Conservation (phyloP, 2,329 filamentous ascomycete species). For the Corynespora cassiicola region DNA sequence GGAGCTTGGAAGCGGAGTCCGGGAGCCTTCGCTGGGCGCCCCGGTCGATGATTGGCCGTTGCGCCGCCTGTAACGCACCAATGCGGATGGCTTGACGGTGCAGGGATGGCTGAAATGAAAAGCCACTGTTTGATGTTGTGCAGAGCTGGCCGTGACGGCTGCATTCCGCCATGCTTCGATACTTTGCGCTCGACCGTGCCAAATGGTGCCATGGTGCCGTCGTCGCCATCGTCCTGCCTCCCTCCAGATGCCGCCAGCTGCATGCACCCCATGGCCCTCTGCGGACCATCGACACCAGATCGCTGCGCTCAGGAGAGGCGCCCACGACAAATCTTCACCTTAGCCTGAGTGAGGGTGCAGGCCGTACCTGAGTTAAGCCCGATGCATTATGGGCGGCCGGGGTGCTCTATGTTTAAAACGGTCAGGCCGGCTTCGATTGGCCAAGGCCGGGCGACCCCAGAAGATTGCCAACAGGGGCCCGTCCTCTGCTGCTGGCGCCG, state of each 20-base stretch:
- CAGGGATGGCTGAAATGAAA: conserved; percentile 10
- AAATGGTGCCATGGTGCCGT: too few relatives aligned
- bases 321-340: neutral
- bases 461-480: conserved; percentile 1
- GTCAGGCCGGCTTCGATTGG: too few relatives aligned
- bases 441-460: too few relatives aligned
- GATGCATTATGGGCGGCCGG: too few relatives aligned
- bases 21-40: conserved; percentile 26
- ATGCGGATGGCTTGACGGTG: conserved; percentile 7
- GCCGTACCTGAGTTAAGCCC: too few relatives aligned
- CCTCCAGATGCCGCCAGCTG: neutral
- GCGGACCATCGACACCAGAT: neutral
- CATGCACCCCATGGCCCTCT: neutral
- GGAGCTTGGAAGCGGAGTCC: conserved; percentile 28
- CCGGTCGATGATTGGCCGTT: conserved; percentile 11
- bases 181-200: too few relatives aligned
- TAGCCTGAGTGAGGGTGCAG: too few relatives aligned
- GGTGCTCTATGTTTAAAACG: neutral
- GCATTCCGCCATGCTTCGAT: neutral
- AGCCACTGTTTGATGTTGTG: too few relatives aligned
- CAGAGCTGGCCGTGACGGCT: conserved; percentile 20
- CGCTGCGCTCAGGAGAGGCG: conserved; percentile 1
- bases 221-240: too few relatives aligned
- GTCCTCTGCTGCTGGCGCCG: too few relatives aligned
- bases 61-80: conserved; percentile 16